Evolutionary conservation across 108 stramenopile genomes (phyloP).

Genomic region (Asterionellopsis glacialis): DNA sequence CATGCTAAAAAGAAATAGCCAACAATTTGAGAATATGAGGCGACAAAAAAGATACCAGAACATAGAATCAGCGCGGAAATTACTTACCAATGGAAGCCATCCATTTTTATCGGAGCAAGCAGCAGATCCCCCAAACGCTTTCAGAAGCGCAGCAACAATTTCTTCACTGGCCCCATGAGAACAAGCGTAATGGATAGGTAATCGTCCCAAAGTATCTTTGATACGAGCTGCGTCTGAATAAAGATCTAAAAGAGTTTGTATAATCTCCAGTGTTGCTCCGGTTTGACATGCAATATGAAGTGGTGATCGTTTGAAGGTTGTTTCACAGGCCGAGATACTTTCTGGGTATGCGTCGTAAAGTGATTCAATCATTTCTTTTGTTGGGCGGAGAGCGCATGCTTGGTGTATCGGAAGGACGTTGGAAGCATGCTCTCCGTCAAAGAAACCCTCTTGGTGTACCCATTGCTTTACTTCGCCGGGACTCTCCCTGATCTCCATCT

Average conservation of each 20-base stretch:
- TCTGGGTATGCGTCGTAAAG: conserved; percentile 64
- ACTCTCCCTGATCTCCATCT: no score
- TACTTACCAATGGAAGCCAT: conserved; percentile 51
- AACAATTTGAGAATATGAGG: no score
- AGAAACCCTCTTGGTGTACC: conserved; percentile 31
- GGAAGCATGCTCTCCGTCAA: conserved; percentile 55
- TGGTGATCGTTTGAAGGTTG: conserved; percentile 61
- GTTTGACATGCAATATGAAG: conserved; percentile 86
- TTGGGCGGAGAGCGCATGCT: conserved; percentile 80
- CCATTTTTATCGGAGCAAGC: conserved; percentile 55
- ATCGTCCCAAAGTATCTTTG: conserved; percentile 80
- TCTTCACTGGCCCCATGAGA: conserved; percentile 74
- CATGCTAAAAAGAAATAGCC: no score
- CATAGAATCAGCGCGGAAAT: no score
- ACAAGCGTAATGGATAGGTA: conserved; percentile 84
- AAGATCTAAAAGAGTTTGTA: conserved; percentile 48
- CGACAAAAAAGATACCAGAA: no score
- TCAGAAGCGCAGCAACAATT: conserved; percentile 71
- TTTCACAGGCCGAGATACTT: conserved; percentile 44
- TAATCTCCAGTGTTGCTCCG: conserved; percentile 49
- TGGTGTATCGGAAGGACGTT: conserved; percentile 83
- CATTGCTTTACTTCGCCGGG: no score
- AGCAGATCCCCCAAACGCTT: conserved; percentile 49
- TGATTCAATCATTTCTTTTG: conserved; percentile 41
- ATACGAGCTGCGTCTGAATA: conserved; percentile 65